Base-by-base conservation (phyloP, 2,329 filamentous ascomycete genomes). In the Xylariaceae sp. region DNA sequence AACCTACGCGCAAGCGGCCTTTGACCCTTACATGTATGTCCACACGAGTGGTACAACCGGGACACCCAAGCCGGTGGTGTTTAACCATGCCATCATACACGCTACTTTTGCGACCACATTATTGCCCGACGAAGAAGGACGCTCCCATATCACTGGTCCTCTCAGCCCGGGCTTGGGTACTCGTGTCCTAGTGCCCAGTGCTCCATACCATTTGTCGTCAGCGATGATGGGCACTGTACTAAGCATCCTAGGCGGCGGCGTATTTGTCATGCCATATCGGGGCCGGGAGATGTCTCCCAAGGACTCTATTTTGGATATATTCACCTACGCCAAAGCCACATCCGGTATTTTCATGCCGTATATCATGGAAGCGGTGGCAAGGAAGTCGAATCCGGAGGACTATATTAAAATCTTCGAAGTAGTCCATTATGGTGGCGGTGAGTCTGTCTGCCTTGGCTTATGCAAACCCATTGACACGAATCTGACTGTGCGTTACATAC, bases 11-110 rank as follows among this genome's bases (percentile, higher is more conserved):
- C 55, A 63, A 15, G 57, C 57, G 10, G 54, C 54, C 21, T 16
- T 50, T 6, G 60, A 59, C 22, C 59, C 60, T 5, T 63, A 63
- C 37, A 21, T 60, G 9, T 34, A 57, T 16, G 49, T 63, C 13
- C 61, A 63, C 39, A 59, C 60, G 13, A 61, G 59, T 30, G 61
- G 61, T 18, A 63, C 60, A 12, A 63, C 61, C 12, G 61, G 59
- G 19, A 19, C 45, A 2, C 57, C 60, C 5, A 61, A 62, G 39
- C 60, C 58, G 13, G 5, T 63, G 22, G 7, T 50, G 13, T 16
- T 18, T 15, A 54, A 51, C 29, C 46, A 61, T 18, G 58, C 55
- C 15, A 46, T 51, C 1, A 42, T 58, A 10, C 54, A 55, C 22
- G 49, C 51, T 8, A 32, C 51, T 1, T 42, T 58, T 10, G 42